These are phyloP conservation scores for Diaporthe ilicicola DNA, from an alignment of 2,329 filamentous ascomycete species.

Conservation along the genomic window DNA sequence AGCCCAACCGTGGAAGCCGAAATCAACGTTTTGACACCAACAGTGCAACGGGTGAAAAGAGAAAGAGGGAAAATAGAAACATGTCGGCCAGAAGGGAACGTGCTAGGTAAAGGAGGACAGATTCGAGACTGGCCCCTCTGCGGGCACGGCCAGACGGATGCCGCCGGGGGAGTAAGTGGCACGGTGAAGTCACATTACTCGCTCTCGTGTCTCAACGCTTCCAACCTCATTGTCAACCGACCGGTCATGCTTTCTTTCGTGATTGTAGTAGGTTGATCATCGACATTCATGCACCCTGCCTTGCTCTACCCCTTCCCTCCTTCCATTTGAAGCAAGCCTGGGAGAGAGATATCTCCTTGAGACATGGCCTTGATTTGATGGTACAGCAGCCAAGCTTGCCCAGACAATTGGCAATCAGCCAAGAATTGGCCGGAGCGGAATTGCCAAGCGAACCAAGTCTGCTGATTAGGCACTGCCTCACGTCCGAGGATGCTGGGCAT, in stretches of 20 bases:
- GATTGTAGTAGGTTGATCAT: slow-evolving; percentile 5
- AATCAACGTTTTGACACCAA: not conserved
- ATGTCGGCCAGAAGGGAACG: not conserved
- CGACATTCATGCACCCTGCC: slow-evolving; percentile 3
- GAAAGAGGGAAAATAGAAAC: not conserved
- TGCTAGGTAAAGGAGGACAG: not conserved
- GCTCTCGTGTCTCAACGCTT: slow-evolving; percentile 7
- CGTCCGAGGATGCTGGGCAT: slow-evolving; percentile 21
- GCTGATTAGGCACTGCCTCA: slow-evolving; percentile 24
- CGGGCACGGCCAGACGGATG: slow-evolving; percentile 3
- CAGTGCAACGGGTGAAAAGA: not conserved
- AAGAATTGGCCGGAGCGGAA: slow-evolving; percentile 25
- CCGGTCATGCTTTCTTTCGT: slow-evolving; percentile 8
- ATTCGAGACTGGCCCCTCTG: not conserved
- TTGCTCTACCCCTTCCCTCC: not conserved
- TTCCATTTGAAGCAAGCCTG: not conserved
- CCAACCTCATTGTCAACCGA: slow-evolving; percentile 1
- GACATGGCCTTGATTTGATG: slow-evolving; percentile 4
- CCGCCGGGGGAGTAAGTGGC: slow-evolving; percentile 5
- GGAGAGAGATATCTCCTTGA: not conserved
- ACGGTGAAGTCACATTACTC: slow-evolving; percentile 23
- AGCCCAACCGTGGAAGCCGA: not conserved
- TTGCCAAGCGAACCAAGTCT: slow-evolving; percentile 17
- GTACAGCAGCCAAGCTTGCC: slow-evolving; percentile 10
- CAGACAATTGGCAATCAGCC: slow-evolving; percentile 20